A percentile compares a stretch with the other conserved stretches of the same genome.
phyloP scores from a whole-genome alignment of 1,284 basidiomycete species.

The Malassezia furfur region DNA sequence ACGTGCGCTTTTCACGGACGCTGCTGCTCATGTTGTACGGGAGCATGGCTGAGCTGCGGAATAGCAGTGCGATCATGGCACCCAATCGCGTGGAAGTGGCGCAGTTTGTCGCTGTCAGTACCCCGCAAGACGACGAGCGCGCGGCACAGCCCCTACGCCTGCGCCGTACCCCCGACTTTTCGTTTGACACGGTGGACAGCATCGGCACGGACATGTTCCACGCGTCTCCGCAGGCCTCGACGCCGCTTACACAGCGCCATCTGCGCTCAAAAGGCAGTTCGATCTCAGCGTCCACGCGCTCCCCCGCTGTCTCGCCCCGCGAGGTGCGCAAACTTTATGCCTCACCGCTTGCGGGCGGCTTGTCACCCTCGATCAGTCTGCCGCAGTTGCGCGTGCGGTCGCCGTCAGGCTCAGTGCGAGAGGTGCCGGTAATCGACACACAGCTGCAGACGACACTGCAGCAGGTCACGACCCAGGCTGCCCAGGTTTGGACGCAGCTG shows the following conservation, averaged over 20 bases:
- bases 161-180: not conserved
- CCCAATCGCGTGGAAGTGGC: conserved; percentile 63
- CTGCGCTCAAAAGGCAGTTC: not conserved
- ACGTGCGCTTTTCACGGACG: conserved; percentile 77
- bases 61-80: conserved; percentile 71
- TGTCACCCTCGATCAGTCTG: not conserved
- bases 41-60: conserved; percentile 75
- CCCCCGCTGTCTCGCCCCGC: not conserved
- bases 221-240: not conserved
- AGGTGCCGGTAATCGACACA: not conserved
- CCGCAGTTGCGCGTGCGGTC: not conserved
- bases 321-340: not conserved
- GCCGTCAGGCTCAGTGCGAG: not conserved
- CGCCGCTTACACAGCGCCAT: conserved; percentile 12
- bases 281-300: not conserved
- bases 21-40: conserved; percentile 81
- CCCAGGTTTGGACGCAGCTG: conserved; percentile 31
- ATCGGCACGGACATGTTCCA: not conserved
- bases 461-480: conserved; percentile 32
- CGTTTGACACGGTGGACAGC: not conserved
- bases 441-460: conserved; percentile 26
- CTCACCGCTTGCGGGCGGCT: not conserved
- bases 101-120: conserved; percentile 22
- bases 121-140: not conserved
- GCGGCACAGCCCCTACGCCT: not conserved